Evolutionary conservation across 352 stramenopile species (phyloP).

Genomic region (Aphanomyces stellatus): DNA sequence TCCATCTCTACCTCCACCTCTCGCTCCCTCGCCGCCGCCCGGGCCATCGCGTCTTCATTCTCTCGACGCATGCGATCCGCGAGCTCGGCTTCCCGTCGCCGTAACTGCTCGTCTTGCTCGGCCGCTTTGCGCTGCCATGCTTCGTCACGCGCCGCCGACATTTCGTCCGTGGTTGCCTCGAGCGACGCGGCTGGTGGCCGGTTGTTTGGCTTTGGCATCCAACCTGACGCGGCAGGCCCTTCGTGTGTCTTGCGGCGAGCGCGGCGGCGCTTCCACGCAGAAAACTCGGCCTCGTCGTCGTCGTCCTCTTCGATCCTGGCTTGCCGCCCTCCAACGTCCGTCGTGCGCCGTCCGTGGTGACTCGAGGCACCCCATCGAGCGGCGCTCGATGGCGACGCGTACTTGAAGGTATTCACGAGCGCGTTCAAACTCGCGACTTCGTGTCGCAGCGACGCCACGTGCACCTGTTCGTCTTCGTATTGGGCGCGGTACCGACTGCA

Average conservation of each 20-base stretch:
- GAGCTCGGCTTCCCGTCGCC: not conserved
- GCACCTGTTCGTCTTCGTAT: constrained; percentile 68
- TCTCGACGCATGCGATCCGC: too few relatives aligned
- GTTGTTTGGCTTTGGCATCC: too few relatives aligned
- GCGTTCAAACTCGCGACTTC: constrained; percentile 55
- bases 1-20: not conserved
- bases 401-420: constrained; percentile 22
- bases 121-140: not conserved
- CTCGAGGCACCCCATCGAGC: too few relatives aligned
- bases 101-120: not conserved
- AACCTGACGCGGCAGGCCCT: too few relatives aligned
- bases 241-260: not conserved
- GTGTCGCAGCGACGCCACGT: constrained; percentile 55
- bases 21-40: not conserved
- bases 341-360: not conserved
- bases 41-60: not conserved
- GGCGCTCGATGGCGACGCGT: not conserved
- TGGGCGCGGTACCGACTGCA: constrained; percentile 56
- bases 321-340: too few relatives aligned
- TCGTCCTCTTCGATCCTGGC: too few relatives aligned
- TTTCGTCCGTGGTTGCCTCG: too few relatives aligned
- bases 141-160: too few relatives aligned
- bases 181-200: too few relatives aligned
- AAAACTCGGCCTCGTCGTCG: too few relatives aligned
- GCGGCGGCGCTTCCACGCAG: not conserved